Evolutionary conservation across 2,329 filamentous ascomycete species (phyloP).

Genomic region (Alternaria arbusti): DNA sequence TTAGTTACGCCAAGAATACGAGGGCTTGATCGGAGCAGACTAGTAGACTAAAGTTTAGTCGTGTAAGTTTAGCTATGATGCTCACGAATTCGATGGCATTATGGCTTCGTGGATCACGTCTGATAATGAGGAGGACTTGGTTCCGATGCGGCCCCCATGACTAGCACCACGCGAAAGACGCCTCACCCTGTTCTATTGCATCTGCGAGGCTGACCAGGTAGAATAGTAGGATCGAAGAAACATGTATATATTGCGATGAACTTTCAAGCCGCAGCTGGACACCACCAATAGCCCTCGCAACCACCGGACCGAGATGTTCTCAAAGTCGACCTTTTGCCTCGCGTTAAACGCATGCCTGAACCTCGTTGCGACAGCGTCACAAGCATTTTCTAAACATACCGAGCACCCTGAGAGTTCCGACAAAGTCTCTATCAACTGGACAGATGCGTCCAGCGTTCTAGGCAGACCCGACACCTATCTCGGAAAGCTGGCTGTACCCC

Average conservation of each 20-base stretch:
- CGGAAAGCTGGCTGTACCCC: background rate
- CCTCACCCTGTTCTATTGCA: background rate
- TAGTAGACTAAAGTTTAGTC: background rate
- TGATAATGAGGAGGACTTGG: rapidly evolving
- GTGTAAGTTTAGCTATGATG: no score
- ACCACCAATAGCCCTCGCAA: background rate
- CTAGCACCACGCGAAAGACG: background rate
- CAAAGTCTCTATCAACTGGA: background rate
- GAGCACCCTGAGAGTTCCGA: background rate
- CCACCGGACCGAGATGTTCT: background rate
- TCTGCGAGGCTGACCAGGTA: background rate
- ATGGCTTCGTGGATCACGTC: background rate
- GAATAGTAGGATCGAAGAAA: rapidly evolving
- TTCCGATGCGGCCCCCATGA: background rate
- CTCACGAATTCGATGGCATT: background rate
- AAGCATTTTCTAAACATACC: background rate
- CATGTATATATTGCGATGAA: background rate
- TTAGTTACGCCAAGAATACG: background rate
- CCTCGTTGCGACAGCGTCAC: background rate
- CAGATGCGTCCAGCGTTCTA: background rate
- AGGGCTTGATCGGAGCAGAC: background rate
- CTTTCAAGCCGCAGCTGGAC: no score
- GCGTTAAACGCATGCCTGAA: background rate
- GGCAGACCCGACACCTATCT: background rate
- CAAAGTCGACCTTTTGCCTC: background rate